phyloP scores from a whole-genome alignment of 768 basidiomycete species.

The Cystofilobasidium bisporidii region DNA sequence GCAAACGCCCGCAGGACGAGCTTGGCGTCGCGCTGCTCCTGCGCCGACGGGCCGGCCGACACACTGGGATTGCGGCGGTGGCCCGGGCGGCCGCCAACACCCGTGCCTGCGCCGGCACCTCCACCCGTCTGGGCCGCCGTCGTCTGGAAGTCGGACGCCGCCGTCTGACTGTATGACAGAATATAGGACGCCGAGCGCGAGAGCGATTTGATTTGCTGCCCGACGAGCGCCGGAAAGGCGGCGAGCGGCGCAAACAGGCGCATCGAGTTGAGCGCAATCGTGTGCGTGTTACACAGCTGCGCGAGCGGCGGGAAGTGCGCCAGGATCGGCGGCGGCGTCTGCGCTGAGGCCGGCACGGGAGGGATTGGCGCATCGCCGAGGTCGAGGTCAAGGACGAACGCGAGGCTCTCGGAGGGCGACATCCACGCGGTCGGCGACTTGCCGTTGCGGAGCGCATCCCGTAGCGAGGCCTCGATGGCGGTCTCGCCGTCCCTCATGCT shows the following conservation, averaged over 20 bases:
- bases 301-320: conserved; percentile 69
- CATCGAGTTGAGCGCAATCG: conserved; percentile 66
- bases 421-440: conserved; percentile 33
- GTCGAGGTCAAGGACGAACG: conserved; percentile 23
- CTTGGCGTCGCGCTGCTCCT: conserved; percentile 35
- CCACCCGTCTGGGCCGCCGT: conserved; percentile 3
- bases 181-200: conserved; percentile 46
- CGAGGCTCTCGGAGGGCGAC: conserved; percentile 30
- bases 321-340: conserved; percentile 62
- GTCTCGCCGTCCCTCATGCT: conserved; percentile 37
- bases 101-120: background rate
- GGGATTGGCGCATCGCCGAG: conserved; percentile 22
- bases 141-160: conserved; percentile 13
- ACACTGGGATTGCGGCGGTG: conserved; percentile 29
- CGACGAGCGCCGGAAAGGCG: conserved; percentile 48
- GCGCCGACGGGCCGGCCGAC: conserved; percentile 19
- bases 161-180: conserved; percentile 41
- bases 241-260: conserved; percentile 66
- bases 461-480: conserved; percentile 31
- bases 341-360: conserved; percentile 32
- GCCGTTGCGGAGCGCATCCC: conserved; percentile 32
- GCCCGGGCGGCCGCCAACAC: conserved; percentile 34
- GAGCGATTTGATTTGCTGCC: conserved; percentile 50
- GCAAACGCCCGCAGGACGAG: conserved; percentile 47
- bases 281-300: conserved; percentile 57